Percentiles rank a stretch among this genome's conserved stretches.
These are phyloP conservation scores for Schizothecium vesticola DNA, from an alignment of 495 filamentous ascomycete species.

Conservation along the genomic window DNA sequence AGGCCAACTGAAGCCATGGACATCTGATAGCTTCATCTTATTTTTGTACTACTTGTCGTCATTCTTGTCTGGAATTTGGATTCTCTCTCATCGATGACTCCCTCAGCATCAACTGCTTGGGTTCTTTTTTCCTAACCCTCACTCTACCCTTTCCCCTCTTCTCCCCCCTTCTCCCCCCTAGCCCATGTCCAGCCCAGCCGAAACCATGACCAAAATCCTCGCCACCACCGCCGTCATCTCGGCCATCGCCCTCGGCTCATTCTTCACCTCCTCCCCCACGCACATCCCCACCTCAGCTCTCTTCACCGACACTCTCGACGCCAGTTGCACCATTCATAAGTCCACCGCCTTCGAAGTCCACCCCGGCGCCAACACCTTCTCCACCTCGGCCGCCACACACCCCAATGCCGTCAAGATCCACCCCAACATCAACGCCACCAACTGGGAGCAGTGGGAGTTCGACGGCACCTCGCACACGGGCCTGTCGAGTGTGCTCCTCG, in stretches of 20 bases:
- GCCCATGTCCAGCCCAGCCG: no score
- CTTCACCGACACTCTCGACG: background rate
- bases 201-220: background rate
- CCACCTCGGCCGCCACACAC: background rate
- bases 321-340: background rate
- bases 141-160: no score
- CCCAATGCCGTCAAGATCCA: slow-evolving; percentile 11
- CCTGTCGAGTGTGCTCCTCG: background rate
- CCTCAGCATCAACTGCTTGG: background rate
- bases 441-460: slow-evolving; percentile 28
- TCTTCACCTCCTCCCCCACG: background rate
- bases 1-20: background rate
- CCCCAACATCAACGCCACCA: slow-evolving; percentile 16
- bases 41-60: background rate
- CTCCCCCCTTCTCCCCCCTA: no score
- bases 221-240: background rate
- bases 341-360: background rate
- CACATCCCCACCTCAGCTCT: background rate
- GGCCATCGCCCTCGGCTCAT: background rate
- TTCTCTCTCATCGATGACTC: background rate
- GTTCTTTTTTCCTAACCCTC: no score
- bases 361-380: slow-evolving; percentile 5
- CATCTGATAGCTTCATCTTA: background rate
- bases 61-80: background rate
- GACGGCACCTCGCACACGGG: slow-evolving; percentile 16